Evolutionary conservation across 768 basidiomycete genomes (phyloP), one percentile per base, ranked within the genome.

Genomic region (Psilocybe cyanescens): DNA sequence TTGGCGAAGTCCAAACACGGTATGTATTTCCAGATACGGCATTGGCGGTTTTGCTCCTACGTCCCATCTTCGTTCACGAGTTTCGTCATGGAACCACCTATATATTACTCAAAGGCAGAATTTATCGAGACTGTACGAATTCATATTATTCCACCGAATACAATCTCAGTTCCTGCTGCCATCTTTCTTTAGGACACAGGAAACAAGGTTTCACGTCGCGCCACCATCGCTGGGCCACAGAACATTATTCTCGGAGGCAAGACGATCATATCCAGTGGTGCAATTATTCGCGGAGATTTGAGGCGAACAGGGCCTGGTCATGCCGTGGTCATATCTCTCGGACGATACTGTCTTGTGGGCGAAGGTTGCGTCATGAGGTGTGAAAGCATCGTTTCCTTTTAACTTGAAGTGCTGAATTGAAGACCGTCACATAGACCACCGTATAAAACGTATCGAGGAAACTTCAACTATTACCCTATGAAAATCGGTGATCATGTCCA

Each of bases 241-340:
- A 98, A 97, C 73, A 99, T 99, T 73, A 94, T 98, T 63, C 87
- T 99, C 12, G 95, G 94, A 44, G 97, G 97, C 49, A 97, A 98
- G 79, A 95, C 95, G 2, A 94, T 99, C 73, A 96, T 99, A 61
- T 91, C 95, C 1, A 90, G 86, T 61, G 86, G 88, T 17, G 92
- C 93, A 8, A 94, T 98, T 57, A 90, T 99, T 53, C 89, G 97
- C 51, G 97, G 97, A 2, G 97, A 99, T 72, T 80, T 99, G 56
- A 83, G 95, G 49, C 81, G 96, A 44, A 91, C 94, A 8, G 94
- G 92, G 5, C 89, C 93, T 35, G 94, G 94, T 2, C 93, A 95
- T 81, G 91, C 95, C 4, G 95, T 97, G 4, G 94, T 96, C 55
- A 93, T 99, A 41, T 92, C 92, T 8, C 79, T 99, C 30, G 97